These are phyloP conservation scores for Plantago major DNA, from an alignment of 257 asterid genomes.

Conservation along the genomic window DNA sequence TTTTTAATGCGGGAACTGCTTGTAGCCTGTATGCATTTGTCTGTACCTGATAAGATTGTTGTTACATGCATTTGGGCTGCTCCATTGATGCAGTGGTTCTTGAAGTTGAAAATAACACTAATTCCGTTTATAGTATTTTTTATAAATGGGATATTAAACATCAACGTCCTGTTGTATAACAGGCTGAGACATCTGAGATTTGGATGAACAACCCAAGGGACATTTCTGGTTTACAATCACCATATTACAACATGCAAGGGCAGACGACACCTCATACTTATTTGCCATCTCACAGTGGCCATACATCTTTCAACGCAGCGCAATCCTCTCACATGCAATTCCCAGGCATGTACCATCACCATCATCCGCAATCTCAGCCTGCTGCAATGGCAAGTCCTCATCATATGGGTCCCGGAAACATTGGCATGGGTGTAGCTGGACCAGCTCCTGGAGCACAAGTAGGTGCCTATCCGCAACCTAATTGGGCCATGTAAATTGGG, in stretches of 20 bases:
- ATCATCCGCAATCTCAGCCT: constrained; percentile 66
- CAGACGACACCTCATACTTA: constrained; percentile 74
- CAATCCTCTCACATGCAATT: constrained; percentile 95
- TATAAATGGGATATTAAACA: not conserved
- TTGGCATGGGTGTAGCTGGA: constrained; percentile 74
- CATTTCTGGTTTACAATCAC: constrained; percentile 57
- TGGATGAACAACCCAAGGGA: constrained; percentile 85
- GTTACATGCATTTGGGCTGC: too few relatives aligned
- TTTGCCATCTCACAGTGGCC: constrained; percentile 76
- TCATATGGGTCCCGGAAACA: constrained; percentile 74
- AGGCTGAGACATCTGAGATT: constrained; percentile 95
- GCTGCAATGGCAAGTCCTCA: constrained; percentile 70
- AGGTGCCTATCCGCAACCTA: constrained; percentile 87
- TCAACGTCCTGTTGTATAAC: constrained; percentile 7
- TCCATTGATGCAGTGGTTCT: too few relatives aligned
- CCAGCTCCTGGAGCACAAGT: constrained; percentile 80
- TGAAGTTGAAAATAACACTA: too few relatives aligned
- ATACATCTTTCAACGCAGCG: constrained; percentile 67
- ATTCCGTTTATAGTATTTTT: too few relatives aligned
- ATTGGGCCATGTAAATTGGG: constrained; percentile 83
- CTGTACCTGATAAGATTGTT: too few relatives aligned
- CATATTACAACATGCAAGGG: constrained; percentile 82
- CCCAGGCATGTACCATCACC: constrained; percentile 75
- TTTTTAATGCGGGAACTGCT: constrained; percentile 1
- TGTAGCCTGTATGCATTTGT: not conserved